These are phyloP conservation scores for Pestalotiopsis sp. DNA, from an alignment of 2,329 filamentous ascomycete species.

Conservation along the genomic window DNA sequence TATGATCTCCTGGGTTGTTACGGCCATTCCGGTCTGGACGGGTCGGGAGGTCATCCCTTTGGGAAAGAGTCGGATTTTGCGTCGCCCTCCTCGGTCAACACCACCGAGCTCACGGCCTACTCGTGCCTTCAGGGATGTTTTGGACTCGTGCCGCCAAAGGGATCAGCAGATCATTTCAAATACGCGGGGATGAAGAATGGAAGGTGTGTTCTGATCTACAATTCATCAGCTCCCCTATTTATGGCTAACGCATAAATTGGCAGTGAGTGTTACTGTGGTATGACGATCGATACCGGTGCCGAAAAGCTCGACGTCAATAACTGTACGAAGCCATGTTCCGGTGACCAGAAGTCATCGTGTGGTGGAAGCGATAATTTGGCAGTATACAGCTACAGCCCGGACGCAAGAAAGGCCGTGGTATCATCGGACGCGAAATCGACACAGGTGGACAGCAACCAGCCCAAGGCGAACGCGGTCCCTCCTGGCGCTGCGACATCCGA, in stretches of 20 bases:
- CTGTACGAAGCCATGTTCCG: conserved; percentile 25
- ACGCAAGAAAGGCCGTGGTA: neutral
- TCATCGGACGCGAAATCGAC: neutral
- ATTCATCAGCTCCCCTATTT: neutral
- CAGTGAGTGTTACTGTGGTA: conserved; percentile 27
- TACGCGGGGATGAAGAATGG: conserved; percentile 27
- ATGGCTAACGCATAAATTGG: neutral
- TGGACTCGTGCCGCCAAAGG: conserved; percentile 11
- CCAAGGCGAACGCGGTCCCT: neutral
- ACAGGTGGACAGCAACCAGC: neutral
- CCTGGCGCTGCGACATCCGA: conserved; percentile 10
- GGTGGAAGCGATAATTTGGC: conserved; percentile 24
- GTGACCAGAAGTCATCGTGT: conserved; percentile 23
- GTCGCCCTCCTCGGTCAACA: conserved; percentile 14
- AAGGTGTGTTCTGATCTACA: conserved; percentile 18
- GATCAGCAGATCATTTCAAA: conserved; percentile 14
- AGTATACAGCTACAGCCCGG: conserved; percentile 19
- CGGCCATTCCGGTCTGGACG: conserved; percentile 15
- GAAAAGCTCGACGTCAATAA: conserved; percentile 21
- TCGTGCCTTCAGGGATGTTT: conserved; percentile 26
- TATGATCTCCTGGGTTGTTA: conserved; percentile 29
- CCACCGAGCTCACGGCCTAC: conserved; percentile 22
- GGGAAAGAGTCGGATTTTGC: conserved; percentile 21
- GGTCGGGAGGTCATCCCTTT: conserved; percentile 20
- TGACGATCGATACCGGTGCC: conserved; percentile 19